Base-by-base conservation (phyloP, 2,329 filamentous ascomycete species). In the Beauveria rudraprayagi region DNA sequence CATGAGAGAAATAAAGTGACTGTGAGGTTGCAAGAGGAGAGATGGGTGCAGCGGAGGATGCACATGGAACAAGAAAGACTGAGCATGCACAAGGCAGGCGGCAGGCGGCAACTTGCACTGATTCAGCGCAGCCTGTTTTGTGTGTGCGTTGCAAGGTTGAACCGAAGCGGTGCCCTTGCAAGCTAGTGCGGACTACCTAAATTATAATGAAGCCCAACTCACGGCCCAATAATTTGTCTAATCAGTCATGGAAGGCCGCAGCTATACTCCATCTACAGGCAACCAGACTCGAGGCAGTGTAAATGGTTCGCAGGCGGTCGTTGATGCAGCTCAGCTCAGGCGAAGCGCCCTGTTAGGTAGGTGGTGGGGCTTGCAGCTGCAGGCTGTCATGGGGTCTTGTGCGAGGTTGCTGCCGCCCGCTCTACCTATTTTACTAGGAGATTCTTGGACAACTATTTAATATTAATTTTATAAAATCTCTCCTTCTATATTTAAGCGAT, bases 301-400 rank as follows among this genome's bases (percentile, higher is more conserved):
- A 40, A 47, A 48, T 48, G 55, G 55, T 47, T 56, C 41, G 41
- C 28, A 56, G 40, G 37, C 40, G 10, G 9, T n/a, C 16, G n/a
- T 16, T 34, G 28, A 7, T 50, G 51, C 51, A 16, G 34, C 51
- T 46, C 54, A 22, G 54, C n/a, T 44, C 43, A 47, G 24, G 24
- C 43, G 43, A 47, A 47, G 16, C 43, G 55, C 19, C 44, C 28
- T 47, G 43, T 40, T 48, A 40, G 30, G 19, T 40, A 40, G 30
- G 19, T 40, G 55, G 53, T 48, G 43, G 44, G 55, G 55, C 55
- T 37, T 47, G 55, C 55, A 57, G 55, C 26, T 56, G 43, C 54
- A 56, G 28, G 43, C 28, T 47, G 54, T 47, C 43, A 57, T 57
- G 43, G 55, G 44, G 43, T 19, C 14, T 53, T 28, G 19, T 47